Evolutionary conservation across 345 rosid species (phyloP).

Genomic region (Gynandropsis gynandra): DNA sequence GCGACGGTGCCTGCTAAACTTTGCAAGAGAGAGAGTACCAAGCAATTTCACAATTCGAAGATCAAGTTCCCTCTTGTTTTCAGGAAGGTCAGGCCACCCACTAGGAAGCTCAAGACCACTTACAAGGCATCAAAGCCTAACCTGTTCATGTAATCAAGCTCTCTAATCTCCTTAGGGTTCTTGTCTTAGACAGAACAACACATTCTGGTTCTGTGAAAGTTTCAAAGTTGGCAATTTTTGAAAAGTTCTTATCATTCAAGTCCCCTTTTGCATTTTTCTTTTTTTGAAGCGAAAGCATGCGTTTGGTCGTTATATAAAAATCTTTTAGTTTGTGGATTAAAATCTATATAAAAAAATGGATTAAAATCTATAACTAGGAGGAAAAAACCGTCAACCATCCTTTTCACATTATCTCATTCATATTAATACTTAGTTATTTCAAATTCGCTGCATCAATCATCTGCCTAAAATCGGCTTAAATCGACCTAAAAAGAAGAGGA

Average conservation of each 20-base stretch:
- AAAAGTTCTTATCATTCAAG: slow-evolving; percentile 4
- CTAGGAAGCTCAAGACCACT: slow-evolving; percentile 58
- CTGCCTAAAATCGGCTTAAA: no score
- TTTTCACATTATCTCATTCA: no score
- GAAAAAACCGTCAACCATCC: no score
- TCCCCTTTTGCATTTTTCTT: background rate
- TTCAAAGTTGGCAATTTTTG: slow-evolving; percentile 7
- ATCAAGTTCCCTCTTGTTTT: slow-evolving; percentile 46
- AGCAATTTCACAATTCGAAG: slow-evolving; percentile 57
- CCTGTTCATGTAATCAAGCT: slow-evolving; percentile 37
- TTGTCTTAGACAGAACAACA: slow-evolving; percentile 4
- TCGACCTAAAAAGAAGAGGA: no score
- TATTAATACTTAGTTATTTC: no score
- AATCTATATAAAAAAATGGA: no score
- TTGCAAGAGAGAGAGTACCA: slow-evolving; percentile 53
- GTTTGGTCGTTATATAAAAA: no score
- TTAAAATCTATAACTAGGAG: no score
- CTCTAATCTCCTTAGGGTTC: slow-evolving; percentile 17
- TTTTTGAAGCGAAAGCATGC: no score
- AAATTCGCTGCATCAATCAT: no score
- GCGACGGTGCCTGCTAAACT: slow-evolving; percentile 43
- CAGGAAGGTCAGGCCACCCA: slow-evolving; percentile 48
- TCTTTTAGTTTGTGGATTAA: no score
- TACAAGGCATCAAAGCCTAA: slow-evolving; percentile 47
- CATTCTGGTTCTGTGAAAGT: slow-evolving; percentile 3